Evolutionary conservation across 1,139 yeast genomes (phyloP).

Genomic region (Geotrichum klebahnii): DNA sequence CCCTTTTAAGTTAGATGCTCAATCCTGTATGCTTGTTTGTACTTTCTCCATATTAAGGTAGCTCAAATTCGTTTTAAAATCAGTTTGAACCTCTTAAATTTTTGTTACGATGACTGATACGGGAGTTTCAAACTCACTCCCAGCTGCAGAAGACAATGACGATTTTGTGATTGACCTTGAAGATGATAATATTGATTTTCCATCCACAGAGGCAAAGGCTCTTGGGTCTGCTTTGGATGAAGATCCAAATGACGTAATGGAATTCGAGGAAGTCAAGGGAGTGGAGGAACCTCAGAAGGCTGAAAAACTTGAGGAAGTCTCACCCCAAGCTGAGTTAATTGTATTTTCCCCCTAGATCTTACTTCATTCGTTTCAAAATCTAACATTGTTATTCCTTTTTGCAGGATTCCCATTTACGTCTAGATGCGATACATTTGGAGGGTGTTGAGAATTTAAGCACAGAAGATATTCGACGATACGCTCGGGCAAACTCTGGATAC

Average conservation of each 20-base stretch:
- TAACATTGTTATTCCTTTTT: neutral
- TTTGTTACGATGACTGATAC: neutral
- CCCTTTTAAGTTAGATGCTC: too few relatives aligned
- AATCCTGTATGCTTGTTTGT: too few relatives aligned
- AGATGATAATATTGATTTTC: neutral
- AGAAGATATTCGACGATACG: slow-evolving; percentile 55
- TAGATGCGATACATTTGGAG: slow-evolving; percentile 49
- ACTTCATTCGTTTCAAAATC: neutral
- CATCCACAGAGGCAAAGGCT: neutral
- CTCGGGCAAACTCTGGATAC: slow-evolving; percentile 49
- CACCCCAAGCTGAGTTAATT: too few relatives aligned
- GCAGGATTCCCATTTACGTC: neutral
- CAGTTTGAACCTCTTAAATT: too few relatives aligned
- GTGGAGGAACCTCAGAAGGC: neutral
- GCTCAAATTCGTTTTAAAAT: too few relatives aligned
- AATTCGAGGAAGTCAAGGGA: neutral
- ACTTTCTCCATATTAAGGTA: too few relatives aligned
- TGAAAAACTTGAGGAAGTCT: too few relatives aligned
- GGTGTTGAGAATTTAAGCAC: slow-evolving; percentile 73
- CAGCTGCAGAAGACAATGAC: neutral
- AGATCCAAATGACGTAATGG: slow-evolving; percentile 9
- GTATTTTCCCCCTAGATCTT: too few relatives aligned
- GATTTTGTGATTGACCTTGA: slow-evolving; percentile 11
- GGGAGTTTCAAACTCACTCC: neutral
- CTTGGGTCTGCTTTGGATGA: neutral